Evolutionary conservation across 352 stramenopile genomes (phyloP).

Genomic region (Chrysophaeum taylorii): DNA sequence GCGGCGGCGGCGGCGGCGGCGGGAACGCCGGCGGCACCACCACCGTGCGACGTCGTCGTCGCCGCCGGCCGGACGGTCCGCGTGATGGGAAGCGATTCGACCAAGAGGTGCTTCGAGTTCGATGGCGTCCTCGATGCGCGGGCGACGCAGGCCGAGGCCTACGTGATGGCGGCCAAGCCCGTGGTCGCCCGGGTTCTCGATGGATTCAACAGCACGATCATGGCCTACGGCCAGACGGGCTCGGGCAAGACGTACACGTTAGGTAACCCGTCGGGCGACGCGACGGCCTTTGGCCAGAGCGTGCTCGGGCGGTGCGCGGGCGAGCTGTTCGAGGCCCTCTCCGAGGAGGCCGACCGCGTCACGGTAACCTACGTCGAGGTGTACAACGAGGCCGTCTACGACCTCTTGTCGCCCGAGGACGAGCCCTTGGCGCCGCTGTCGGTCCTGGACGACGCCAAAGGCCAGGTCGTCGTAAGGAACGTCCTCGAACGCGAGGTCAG

Average conservation of each 20-base stretch:
- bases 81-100: too few relatives aligned
- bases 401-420: neutral
- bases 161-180: neutral
- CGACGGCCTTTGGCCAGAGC: neutral
- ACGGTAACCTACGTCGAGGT: conserved; percentile 10
- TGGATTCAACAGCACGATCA: conserved; percentile 73
- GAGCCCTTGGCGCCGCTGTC: neutral
- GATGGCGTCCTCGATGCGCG: conserved; percentile 1
- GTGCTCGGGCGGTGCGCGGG: neutral
- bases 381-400: conserved; percentile 19
- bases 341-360: neutral
- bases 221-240: conserved; percentile 85
- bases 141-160: neutral
- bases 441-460: conserved; percentile 22
- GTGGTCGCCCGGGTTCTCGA: conserved; percentile 51
- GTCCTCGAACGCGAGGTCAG: neutral
- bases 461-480: conserved; percentile 1
- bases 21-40: neutral
- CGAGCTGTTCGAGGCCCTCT: neutral
- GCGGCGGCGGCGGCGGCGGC: neutral
- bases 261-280: conserved; percentile 28
- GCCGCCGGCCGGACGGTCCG: too few relatives aligned
- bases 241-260: conserved; percentile 92
- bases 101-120: neutral
- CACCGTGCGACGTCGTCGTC: neutral